Conservation (phyloP, 2,329 filamentous ascomycete genomes). For the Cryphonectria radicalis region DNA sequence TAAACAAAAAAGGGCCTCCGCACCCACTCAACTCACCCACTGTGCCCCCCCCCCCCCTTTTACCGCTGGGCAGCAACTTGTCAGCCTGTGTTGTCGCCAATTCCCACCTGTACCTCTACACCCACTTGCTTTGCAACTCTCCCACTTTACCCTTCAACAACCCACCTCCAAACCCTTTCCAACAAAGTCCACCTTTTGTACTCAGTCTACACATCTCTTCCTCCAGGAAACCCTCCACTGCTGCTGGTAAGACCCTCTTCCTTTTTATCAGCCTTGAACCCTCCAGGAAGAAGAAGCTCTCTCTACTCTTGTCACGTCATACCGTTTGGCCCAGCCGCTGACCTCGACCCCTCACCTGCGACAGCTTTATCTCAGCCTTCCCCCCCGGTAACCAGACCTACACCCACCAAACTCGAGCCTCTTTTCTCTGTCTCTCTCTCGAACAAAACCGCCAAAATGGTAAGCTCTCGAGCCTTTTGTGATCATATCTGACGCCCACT, state of each 20-base stretch:
- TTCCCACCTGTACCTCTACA: constrained; percentile 14
- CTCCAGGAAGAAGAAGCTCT: not conserved
- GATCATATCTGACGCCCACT: not conserved
- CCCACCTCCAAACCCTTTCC: constrained; percentile 19
- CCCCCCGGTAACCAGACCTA: constrained; percentile 17
- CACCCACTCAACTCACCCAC: constrained; percentile 9
- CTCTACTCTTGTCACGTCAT: constrained; percentile 27
- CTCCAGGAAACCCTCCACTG: constrained; percentile 16
- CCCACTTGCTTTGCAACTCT: constrained; percentile 25
- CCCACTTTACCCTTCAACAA: constrained; percentile 15
- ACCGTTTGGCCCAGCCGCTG: constrained; percentile 17
- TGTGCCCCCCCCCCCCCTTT: constrained; percentile 11
- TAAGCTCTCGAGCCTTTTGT: constrained; percentile 12
- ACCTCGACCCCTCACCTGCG: constrained; percentile 29
- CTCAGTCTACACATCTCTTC: constrained; percentile 17
- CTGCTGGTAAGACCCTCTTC: constrained; percentile 22
- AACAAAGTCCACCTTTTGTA: constrained; percentile 15
- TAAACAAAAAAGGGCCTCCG: constrained; percentile 17
- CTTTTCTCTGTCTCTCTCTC: not conserved
- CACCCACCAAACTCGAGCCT: constrained; percentile 18
- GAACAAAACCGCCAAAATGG: constrained; percentile 25
- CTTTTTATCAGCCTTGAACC: not conserved
- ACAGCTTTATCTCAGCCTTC: constrained; percentile 24
- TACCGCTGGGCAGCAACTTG: constrained; percentile 19
- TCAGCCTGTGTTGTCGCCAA: constrained; percentile 27